Conservation (phyloP, 1,284 basidiomycete species). For the Ceratobasidium sp. region DNA sequence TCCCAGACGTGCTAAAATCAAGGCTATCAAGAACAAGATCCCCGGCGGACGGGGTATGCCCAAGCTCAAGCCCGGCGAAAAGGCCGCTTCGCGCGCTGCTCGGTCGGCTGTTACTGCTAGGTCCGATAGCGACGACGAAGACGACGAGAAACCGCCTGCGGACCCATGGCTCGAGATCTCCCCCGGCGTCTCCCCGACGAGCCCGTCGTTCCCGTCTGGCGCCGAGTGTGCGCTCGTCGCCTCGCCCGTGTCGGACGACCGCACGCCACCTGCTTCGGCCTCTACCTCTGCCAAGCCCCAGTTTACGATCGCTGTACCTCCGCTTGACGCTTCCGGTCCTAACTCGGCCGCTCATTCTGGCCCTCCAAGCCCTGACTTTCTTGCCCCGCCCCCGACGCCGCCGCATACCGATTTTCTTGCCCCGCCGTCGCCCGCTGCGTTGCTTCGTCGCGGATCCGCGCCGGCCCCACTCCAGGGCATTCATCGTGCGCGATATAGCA, state of each 20-base stretch:
- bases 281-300: constrained; percentile 29
- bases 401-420: not conserved
- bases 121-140: constrained; percentile 38
- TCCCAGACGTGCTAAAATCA: constrained; percentile 49
- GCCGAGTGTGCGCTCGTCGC: not conserved
- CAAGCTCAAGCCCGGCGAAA: constrained; percentile 44
- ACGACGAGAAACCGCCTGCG: constrained; percentile 39
- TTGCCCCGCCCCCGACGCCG: not conserved
- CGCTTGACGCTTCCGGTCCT: constrained; percentile 28
- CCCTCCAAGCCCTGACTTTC: constrained; percentile 20
- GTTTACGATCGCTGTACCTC: constrained; percentile 23
- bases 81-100: constrained; percentile 14
- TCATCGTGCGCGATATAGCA: constrained; percentile 39
- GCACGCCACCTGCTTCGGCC: constrained; percentile 29
- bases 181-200: constrained; percentile 20
- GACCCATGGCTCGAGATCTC: constrained; percentile 16
- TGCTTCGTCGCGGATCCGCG: constrained; percentile 39
- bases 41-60: constrained; percentile 43
- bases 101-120: not conserved
- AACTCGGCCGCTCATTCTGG: constrained; percentile 44
- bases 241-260: constrained; percentile 1
- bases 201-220: constrained; percentile 22
- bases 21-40: constrained; percentile 47
- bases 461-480: constrained; percentile 40
- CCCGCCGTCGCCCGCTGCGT: constrained; percentile 16